Evolutionary conservation across 306 rosid species (phyloP).

Genomic region (Medicago truncatula): DNA sequence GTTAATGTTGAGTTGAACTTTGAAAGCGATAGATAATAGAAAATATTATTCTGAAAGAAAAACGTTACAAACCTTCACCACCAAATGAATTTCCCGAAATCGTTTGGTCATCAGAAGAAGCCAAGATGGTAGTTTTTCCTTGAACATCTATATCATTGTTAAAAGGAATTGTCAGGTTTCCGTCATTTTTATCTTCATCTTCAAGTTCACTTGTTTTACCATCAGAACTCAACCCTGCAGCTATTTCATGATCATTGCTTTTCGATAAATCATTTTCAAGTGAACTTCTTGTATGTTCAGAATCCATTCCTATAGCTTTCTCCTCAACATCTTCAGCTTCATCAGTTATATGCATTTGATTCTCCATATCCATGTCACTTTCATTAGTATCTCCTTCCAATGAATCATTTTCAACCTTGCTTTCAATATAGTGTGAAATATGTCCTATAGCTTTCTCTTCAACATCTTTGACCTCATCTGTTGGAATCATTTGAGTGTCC

Average conservation of each 20-base stretch:
- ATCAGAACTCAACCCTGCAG: constrained; percentile 7
- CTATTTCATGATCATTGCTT: constrained; percentile 14
- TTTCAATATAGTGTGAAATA: neutral
- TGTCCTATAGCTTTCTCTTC: neutral
- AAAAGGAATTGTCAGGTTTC: neutral
- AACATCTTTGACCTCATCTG: constrained; percentile 39
- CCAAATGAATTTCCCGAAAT: constrained; percentile 26
- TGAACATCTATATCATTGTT: constrained; percentile 12
- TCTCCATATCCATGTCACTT: constrained; percentile 32
- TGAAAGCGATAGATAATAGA: neutral
- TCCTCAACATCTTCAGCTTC: constrained; percentile 36
- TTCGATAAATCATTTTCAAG: neutral
- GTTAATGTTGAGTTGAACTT: too few relatives aligned
- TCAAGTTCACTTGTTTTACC: constrained; percentile 31
- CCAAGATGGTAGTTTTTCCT: constrained; percentile 25
- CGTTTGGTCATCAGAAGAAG: constrained; percentile 26
- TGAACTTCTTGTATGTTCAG: constrained; percentile 2
- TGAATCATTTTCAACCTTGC: neutral
- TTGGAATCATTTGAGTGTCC: constrained; percentile 37
- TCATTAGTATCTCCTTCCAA: neutral
- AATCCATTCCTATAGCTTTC: neutral
- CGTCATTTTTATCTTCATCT: constrained; percentile 36
- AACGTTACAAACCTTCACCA: constrained; percentile 37
- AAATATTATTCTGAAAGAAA: neutral
- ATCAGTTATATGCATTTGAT: constrained; percentile 36